Base-by-base conservation (phyloP, 1,139 yeast species). In the Blastobotrys ciferrii region DNA sequence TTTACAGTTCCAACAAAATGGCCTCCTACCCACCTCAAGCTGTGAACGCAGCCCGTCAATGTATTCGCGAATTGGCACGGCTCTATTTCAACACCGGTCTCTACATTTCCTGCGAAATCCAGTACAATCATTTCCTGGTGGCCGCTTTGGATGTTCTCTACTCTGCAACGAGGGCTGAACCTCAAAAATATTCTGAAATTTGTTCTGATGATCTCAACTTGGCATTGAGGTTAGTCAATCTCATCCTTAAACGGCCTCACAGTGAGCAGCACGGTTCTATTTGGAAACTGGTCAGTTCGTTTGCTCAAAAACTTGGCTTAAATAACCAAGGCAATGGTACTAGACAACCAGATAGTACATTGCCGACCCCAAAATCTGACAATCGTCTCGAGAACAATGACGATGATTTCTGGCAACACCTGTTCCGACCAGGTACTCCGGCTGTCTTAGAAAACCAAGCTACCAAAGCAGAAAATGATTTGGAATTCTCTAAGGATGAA, bases 71-170 rank as follows among this genome's bases (percentile, higher is more conserved):
- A 44, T 55, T 60, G 4, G 56, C 51, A 3, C 50, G 58, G 15
- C 49, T 60, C 3, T 58, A 55, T 35, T 54, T 54, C 42, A 49
- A 59, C 35, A 52, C 59, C 4, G 60, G 50, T 17, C 47, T 58
- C 15, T 60, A 60, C 50, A 28, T 51, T 7, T 48, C 53, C 4
- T 60, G 62, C 33, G 60, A 55, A 43, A 53, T 60, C 18, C 64
- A 60, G 43, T 60, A 60, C 49, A 59, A 58, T 46, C 60, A 60
- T 42, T 60, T 58, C 44, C 43, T 60, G 41, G 56, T 60, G 11
- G 52, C 63, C 5, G 58, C 63, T n/a, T 47, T 60, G 31, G 62
- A 61, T 13, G 63, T 60, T 1, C 45, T 60, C 17, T 57, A 58
- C 39, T 49, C 56, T n/a, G 59, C 61, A 2, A 51, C 59, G 9